phyloP scores from a whole-genome alignment of 192 early-diverging fungal genomes.

The Coemansia sp. region DNA sequence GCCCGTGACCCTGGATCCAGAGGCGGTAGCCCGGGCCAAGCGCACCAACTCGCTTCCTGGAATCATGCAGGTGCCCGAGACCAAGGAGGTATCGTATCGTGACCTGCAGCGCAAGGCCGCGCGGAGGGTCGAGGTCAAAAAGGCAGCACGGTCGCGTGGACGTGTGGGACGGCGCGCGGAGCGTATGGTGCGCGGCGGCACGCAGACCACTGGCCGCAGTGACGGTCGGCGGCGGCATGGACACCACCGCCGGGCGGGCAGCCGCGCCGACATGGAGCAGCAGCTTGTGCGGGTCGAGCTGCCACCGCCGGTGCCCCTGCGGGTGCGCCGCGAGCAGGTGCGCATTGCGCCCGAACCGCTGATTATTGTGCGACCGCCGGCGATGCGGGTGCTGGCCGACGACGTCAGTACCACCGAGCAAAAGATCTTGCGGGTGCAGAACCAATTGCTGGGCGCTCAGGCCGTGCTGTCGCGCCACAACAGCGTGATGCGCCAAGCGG shows the following conservation, averaged over 20 bases:
- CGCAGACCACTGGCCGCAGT: slow-evolving; percentile 8
- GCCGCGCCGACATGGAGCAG: slow-evolving; percentile 46
- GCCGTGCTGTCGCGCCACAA: slow-evolving; percentile 47
- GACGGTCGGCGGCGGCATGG: slow-evolving; percentile 9
- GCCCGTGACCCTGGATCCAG: slow-evolving; percentile 12
- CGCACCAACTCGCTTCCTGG: slow-evolving; percentile 49
- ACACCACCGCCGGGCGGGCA: slow-evolving; percentile 32
- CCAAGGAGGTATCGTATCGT: slow-evolving; percentile 46
- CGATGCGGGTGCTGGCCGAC: background rate
- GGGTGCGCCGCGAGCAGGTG: slow-evolving; percentile 45
- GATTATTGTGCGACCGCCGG: slow-evolving; percentile 40
- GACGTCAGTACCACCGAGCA: slow-evolving; percentile 21
- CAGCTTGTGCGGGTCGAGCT: slow-evolving; percentile 45
- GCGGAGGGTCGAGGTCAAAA: slow-evolving; percentile 19
- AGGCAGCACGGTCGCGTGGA: slow-evolving; percentile 17
- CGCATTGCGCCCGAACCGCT: slow-evolving; percentile 40
- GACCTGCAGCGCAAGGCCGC: slow-evolving; percentile 44
- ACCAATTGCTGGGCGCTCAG: slow-evolving; percentile 51
- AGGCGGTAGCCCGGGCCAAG: slow-evolving; percentile 34
- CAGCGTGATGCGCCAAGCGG: slow-evolving; percentile 31
- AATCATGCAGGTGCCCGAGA: slow-evolving; percentile 48
- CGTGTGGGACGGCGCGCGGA: slow-evolving; percentile 40
- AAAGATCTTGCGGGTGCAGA: slow-evolving; percentile 40
- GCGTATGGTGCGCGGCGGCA: slow-evolving; percentile 41
- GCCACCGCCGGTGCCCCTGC: slow-evolving; percentile 52